A percentile compares a stretch with the other conserved stretches of the same genome.
These are phyloP conservation scores for Metschnikowia cerradonensis DNA, from an alignment of 805 yeast species.

Conservation along the genomic window DNA sequence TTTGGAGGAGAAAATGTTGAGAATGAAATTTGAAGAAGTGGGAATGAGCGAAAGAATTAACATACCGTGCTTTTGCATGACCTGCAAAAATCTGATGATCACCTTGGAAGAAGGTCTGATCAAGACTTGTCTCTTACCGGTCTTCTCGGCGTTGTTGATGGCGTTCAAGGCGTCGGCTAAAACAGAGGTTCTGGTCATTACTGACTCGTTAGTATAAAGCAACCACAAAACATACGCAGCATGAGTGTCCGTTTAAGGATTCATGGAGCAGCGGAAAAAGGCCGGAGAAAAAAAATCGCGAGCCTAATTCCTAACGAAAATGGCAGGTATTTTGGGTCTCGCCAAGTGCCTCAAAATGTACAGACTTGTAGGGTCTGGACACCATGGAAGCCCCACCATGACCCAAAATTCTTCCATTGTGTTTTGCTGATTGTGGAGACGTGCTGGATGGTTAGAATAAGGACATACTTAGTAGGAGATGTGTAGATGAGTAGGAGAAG, in stretches of 20 bases:
- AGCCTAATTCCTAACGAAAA: constrained; percentile 1
- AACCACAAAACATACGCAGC: constrained; percentile 22
- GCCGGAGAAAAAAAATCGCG: neutral
- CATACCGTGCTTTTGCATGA: constrained; percentile 32
- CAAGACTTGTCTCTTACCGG: constrained; percentile 36
- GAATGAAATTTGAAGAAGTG: too few relatives aligned
- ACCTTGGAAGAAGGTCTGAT: constrained; percentile 35
- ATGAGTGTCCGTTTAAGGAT: constrained; percentile 21
- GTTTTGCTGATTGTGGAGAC: constrained; percentile 18
- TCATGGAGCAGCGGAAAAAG: constrained; percentile 16
- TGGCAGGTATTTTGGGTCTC: constrained; percentile 14
- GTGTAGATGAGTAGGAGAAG: neutral
- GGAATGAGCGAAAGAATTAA: neutral
- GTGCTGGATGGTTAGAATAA: neutral
- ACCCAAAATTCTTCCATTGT: constrained; percentile 16
- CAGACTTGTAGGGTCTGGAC: neutral
- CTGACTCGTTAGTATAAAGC: constrained; percentile 17
- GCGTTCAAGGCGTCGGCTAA: constrained; percentile 36
- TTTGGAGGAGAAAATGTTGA: too few relatives aligned
- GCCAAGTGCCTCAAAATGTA: constrained; percentile 1
- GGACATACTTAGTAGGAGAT: neutral
- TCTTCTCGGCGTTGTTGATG: constrained; percentile 35
- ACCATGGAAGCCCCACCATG: constrained; percentile 3
- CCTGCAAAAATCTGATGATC: constrained; percentile 30
- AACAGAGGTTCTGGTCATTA: constrained; percentile 34